phyloP scores from a whole-genome alignment of 768 basidiomycete genomes.

The Russula foetens region DNA sequence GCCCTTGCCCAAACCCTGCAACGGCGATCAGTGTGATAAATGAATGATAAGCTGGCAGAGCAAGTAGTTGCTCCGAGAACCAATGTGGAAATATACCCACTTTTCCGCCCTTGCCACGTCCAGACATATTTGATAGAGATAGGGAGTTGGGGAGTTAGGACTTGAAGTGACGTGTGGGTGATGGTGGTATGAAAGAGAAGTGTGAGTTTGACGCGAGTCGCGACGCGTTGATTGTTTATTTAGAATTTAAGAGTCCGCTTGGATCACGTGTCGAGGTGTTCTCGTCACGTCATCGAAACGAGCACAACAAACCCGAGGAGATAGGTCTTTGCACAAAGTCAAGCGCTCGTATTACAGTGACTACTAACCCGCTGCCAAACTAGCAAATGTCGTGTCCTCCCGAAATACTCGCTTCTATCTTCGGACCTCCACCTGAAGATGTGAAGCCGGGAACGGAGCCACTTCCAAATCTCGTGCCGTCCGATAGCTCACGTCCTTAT shows the following conservation, averaged over 20 bases:
- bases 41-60: slow-evolving; percentile 1
- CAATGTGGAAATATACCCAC: slow-evolving; percentile 25
- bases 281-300: neutral
- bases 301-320: neutral
- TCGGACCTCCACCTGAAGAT: slow-evolving; percentile 10
- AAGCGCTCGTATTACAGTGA: too few species aligned
- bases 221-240: slow-evolving; percentile 17
- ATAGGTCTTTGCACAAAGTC: too few species aligned
- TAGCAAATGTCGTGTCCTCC: slow-evolving; percentile 8
- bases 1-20: slow-evolving; percentile 89
- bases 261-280: slow-evolving; percentile 13
- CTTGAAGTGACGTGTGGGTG: slow-evolving; percentile 5
- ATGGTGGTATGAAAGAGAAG: slow-evolving; percentile 21
- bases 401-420: slow-evolving; percentile 7
- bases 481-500: slow-evolving; percentile 34
- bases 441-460: slow-evolving; percentile 8
- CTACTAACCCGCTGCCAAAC: neutral
- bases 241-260: slow-evolving; percentile 11
- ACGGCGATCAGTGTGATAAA: slow-evolving; percentile 2
- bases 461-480: slow-evolving; percentile 12
- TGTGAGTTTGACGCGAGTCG: slow-evolving; percentile 11
- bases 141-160: slow-evolving; percentile 19
- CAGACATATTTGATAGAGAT: slow-evolving; percentile 60
- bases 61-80: neutral
- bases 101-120: slow-evolving; percentile 95